These are phyloP conservation scores for Aspergillus japonicus DNA, from an alignment of 2,329 filamentous ascomycete species.

Conservation along the genomic window DNA sequence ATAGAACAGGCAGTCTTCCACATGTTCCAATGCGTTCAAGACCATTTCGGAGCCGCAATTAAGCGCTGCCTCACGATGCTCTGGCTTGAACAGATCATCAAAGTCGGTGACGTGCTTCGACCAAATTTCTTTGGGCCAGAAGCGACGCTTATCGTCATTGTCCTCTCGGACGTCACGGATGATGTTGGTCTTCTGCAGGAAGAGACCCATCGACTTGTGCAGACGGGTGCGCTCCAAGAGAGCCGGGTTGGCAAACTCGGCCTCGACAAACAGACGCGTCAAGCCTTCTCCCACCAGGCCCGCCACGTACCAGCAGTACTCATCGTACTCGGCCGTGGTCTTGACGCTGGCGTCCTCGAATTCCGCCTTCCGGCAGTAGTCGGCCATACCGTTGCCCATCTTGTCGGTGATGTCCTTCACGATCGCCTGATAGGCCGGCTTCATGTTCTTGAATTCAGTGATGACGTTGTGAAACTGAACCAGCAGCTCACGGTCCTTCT, in stretches of 20 bases:
- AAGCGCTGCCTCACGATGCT: conserved; percentile 73
- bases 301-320: conserved; percentile 98
- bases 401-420: conserved; percentile 89
- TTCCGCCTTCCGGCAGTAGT: conserved; percentile 83
- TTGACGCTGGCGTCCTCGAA: conserved; percentile 76
- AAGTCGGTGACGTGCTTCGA: conserved; percentile 89
- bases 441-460: conserved; percentile 82
- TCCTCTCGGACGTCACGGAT: conserved; percentile 95
- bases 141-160: conserved; percentile 78
- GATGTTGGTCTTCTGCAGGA: conserved; percentile 98
- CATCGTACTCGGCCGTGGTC: conserved; percentile 84
- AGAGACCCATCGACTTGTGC: conserved; percentile 94
- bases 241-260: conserved; percentile 80
- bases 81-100: conserved; percentile 82
- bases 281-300: conserved; percentile 94
- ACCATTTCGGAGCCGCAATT: conserved; percentile 93
- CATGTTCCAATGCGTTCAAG: conserved; percentile 79
- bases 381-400: conserved; percentile 99
- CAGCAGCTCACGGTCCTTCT: conserved; percentile 90
- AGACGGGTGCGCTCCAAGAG: conserved; percentile 75
- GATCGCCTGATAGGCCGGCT: conserved; percentile 77
- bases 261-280: conserved; percentile 85
- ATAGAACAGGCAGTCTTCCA: conserved; percentile 95
- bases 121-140: conserved; percentile 97
- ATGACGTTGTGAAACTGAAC: conserved; percentile 90